Base-by-base conservation (phyloP, 805 yeast genomes). In the Blastobotrys americana region DNA sequence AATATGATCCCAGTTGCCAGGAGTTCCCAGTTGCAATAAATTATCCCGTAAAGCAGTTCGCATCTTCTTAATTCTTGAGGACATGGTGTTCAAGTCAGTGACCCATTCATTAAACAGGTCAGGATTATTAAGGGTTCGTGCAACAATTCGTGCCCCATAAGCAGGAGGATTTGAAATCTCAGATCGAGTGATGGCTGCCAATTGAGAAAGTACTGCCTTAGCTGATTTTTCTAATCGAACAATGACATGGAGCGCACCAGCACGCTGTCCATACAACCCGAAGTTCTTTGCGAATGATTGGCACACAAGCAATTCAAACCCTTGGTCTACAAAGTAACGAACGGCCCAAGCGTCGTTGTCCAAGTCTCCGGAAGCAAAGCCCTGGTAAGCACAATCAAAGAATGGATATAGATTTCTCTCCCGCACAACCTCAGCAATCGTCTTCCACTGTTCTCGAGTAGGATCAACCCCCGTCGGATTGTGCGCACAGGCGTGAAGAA, bases 401-500 rank as follows among this genome's bases (percentile, higher is more conserved):
- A 90, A 67, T 4, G 87, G 86, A 57, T 90, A 74, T 66, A 87
- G 95, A 43, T 75, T 68, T 46, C 76, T 72, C 47, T 66, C 60
- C 53, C 77, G 74, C 51, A 86, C 68, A 20, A 78, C 82, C 37
- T 73, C 71, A 38, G 85, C 71, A 43, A 93, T 81, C 57, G 71
- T 55, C 38, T 64, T 64, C 98, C 98, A 90, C 68, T 90, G 84
- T 42, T 75, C 83, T 47, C 71, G 69, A 2, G 84, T 78, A 46
- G 97, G 97, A 64, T 90, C 98, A 55, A 90, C 78, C 35, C 97
- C 98, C 18, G 97, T 90, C 48, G 98, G 97, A 65, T 90, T 90
- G 68, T 90, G 98, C 27, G 97, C 97, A 65, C 97, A 89, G 3
- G 97, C 88, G 62, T 90, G 98, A 48, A 90, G 72, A 46, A 90